phyloP scores from a whole-genome alignment of 768 basidiomycete species.

The Chalciporus piperatus region DNA sequence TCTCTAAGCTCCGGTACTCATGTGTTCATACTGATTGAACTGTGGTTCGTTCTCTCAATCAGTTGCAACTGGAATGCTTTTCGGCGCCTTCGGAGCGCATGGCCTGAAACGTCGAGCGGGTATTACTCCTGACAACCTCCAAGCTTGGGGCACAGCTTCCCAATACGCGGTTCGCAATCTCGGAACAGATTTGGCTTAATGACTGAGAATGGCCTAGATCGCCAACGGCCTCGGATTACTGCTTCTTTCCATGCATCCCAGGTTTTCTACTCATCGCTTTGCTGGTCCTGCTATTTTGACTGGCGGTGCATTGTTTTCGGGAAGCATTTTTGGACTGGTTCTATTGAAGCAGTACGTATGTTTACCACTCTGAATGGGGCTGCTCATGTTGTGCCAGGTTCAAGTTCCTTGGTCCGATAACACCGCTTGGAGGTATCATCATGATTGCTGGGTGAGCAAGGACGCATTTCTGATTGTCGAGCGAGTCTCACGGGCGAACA shows the following conservation, averaged over 20 bases:
- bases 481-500: constrained; percentile 23
- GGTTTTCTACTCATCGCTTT: constrained; percentile 57
- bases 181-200: background rate
- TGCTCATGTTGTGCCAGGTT: constrained; percentile 31
- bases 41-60: background rate
- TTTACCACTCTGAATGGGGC: background rate
- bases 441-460: constrained; percentile 66
- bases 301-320: constrained; percentile 61
- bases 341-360: constrained; percentile 42
- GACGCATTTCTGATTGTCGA: background rate
- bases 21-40: too few relatives aligned
- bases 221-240: constrained; percentile 68
- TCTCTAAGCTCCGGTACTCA: too few relatives aligned
- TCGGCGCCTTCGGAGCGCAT: constrained; percentile 72
- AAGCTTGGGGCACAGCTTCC: constrained; percentile 62
- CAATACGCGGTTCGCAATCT: constrained; percentile 54
- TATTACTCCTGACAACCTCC: constrained; percentile 49
- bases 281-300: constrained; percentile 64
- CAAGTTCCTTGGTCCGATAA: constrained; percentile 58
- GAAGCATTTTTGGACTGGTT: constrained; percentile 56
- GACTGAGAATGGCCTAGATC: constrained; percentile 41
- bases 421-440: constrained; percentile 59
- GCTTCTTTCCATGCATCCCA: constrained; percentile 59
- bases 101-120: constrained; percentile 47
- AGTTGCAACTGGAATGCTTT: constrained; percentile 50